A percentile compares a stretch with the other conserved stretches of the same genome.
Evolutionary conservation across 192 early-diverging fungal species (phyloP).

Genomic region (Backusella liffmaniae): DNA sequence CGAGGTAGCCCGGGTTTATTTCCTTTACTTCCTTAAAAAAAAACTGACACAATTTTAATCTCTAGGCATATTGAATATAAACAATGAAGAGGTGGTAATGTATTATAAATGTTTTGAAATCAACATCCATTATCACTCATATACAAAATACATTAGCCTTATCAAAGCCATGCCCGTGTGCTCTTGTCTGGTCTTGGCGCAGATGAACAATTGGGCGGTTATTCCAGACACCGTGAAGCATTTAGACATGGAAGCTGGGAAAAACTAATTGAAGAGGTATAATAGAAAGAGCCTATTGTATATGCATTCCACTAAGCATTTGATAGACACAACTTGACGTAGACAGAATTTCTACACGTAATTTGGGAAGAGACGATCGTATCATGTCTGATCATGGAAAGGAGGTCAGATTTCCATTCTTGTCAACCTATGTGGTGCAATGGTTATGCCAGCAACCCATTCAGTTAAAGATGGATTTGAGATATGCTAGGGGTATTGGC

Average conservation of each 20-base stretch:
- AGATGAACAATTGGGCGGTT: constrained; percentile 93
- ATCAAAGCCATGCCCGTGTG: constrained; percentile 71
- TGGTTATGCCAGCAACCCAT: constrained; percentile 69
- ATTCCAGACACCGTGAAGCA: constrained; percentile 79
- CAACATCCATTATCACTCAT: neutral
- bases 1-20: constrained; percentile 37
- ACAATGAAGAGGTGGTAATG: neutral
- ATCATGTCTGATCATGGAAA: constrained; percentile 84
- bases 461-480: constrained; percentile 78
- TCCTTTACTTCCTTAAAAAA: no score
- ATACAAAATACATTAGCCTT: constrained; percentile 29
- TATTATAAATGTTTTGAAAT: neutral
- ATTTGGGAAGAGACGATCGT: constrained; percentile 89
- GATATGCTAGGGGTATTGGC: constrained; percentile 78
- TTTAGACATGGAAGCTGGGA: constrained; percentile 65
- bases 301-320: no score
- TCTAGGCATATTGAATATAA: neutral
- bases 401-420: constrained; percentile 87
- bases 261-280: constrained; percentile 62
- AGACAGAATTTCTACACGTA: constrained; percentile 79
- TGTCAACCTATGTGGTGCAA: constrained; percentile 67
- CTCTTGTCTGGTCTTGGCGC: constrained; percentile 88
- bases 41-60: neutral
- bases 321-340: constrained; percentile 78
- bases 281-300: no score